These are phyloP conservation scores for Venturia oleaginea DNA, from an alignment of 2,329 filamentous ascomycete species.

Conservation along the genomic window DNA sequence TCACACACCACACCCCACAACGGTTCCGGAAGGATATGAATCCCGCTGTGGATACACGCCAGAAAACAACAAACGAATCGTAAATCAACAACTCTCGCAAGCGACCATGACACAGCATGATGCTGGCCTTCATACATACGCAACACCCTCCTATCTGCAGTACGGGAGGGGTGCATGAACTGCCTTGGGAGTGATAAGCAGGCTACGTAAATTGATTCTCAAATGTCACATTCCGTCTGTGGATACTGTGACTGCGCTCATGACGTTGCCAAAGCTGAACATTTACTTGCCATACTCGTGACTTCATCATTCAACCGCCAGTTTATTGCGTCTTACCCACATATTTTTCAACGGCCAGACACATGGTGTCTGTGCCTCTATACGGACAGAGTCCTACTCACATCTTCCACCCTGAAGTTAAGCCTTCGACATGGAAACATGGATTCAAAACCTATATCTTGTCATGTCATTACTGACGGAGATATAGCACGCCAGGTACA, in stretches of 20 bases:
- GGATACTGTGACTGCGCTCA: background rate
- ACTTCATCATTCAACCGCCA: background rate
- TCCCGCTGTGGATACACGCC: background rate
- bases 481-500: background rate
- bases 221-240: background rate
- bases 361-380: too few relatives aligned
- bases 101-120: background rate
- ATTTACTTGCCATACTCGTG: background rate
- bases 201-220: background rate
- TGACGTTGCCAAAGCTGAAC: background rate
- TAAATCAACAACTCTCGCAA: background rate
- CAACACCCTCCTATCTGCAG: background rate
- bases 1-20: background rate
- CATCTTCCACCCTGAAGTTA: too few relatives aligned
- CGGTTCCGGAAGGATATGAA: too few relatives aligned
- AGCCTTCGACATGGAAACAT: too few relatives aligned
- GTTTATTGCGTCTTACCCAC: background rate
- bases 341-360: background rate
- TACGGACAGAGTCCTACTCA: too few relatives aligned
- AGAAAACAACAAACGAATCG: background rate
- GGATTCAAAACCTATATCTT: too few relatives aligned
- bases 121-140: background rate
- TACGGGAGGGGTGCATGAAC: background rate
- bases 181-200: background rate
- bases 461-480: background rate